Base-by-base conservation (phyloP, 805 yeast genomes). In the Ogataea allantospora region DNA sequence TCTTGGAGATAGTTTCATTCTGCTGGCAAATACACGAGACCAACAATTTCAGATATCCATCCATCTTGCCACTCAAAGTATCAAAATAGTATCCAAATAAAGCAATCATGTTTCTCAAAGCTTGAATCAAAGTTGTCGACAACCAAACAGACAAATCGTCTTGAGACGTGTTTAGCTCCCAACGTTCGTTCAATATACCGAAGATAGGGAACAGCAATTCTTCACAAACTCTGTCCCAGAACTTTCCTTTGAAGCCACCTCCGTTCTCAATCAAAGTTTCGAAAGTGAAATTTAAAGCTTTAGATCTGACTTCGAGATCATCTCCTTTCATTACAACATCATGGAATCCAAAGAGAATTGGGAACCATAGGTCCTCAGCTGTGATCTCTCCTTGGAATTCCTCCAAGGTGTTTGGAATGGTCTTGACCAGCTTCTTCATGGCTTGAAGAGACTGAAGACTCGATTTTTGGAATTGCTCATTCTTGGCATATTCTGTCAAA, bases 131-230 rank as follows among this genome's bases (percentile, higher is more conserved):
- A 1, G 99, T 93, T 0, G 99, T 89, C 0, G 96, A 88, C 32
- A 93, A 67, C 99, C 99, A 93, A 10, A 95, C 95, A 32, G 96
- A 86, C 50, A 88, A 62, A 44, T 85, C 95, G 59, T 91, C 99
- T 50, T 81, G 85, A 47, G 75, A 78, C 42, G 78, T 77, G 43
- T 75, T 75, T 40, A 82, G 73, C 47, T 80, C 83, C 80, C 93
- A 85, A 53, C 80, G 83, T 27, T 76, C 75, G 35, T 83, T 77
- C 48, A 93, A 70, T 6, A 88, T 84, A 13, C 80, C 78, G 62
- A 93, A 93, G 12, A 93, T 88, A 2, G 98, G 99, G 71, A 91
- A 88, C 43, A 93, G 63, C 38, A 93, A 68, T 48, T 84, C 75
- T 12, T 76, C 72, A 57, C 95, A 88, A 13, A 88, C 73, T 46